Conservation (phyloP, 2,329 filamentous ascomycete genomes). For the Colletotrichum sp. region DNA sequence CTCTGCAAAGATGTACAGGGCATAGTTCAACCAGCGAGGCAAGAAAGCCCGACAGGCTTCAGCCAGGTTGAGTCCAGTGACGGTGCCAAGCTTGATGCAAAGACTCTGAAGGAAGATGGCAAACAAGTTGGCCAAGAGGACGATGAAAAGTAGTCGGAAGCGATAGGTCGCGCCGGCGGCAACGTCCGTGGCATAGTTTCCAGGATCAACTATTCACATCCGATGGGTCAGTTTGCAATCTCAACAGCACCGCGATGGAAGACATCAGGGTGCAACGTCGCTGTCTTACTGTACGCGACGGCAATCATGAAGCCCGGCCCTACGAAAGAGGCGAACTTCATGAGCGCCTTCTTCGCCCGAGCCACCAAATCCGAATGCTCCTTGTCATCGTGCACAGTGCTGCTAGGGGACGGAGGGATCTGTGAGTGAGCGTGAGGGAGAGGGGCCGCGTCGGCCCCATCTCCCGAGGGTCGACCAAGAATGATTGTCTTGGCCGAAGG, state of each 20-base stretch:
- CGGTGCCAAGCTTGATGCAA: conserved; percentile 72
- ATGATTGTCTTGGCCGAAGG: background rate
- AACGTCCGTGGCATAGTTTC: conserved; percentile 75
- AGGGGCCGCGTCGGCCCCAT: conserved; percentile 5
- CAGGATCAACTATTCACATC: conserved; percentile 53
- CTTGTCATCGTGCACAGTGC: background rate
- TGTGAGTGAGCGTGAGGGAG: conserved; percentile 14
- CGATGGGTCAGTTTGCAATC: background rate
- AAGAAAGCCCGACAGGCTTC: conserved; percentile 70
- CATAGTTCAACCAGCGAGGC: conserved; percentile 68
- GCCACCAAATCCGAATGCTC: background rate
- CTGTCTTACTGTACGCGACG: conserved; percentile 59
- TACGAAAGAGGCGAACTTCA: conserved; percentile 62
- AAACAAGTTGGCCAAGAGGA: conserved; percentile 72
- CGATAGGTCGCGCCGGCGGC: conserved; percentile 70
- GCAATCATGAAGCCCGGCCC: conserved; percentile 72
- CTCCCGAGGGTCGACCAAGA: conserved; percentile 18
- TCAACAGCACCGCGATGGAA: background rate
- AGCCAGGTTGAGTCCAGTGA: conserved; percentile 71
- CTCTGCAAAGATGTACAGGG: conserved; percentile 68
- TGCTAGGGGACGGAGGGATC: background rate
- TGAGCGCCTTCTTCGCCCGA: conserved; percentile 31
- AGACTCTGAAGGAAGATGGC: conserved; percentile 74
- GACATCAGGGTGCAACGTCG: fast-evolving
- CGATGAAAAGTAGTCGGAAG: conserved; percentile 71